Evolutionary conservation across 805 yeast genomes (phyloP).

Genomic region (Jamesozyma spencerorum): DNA sequence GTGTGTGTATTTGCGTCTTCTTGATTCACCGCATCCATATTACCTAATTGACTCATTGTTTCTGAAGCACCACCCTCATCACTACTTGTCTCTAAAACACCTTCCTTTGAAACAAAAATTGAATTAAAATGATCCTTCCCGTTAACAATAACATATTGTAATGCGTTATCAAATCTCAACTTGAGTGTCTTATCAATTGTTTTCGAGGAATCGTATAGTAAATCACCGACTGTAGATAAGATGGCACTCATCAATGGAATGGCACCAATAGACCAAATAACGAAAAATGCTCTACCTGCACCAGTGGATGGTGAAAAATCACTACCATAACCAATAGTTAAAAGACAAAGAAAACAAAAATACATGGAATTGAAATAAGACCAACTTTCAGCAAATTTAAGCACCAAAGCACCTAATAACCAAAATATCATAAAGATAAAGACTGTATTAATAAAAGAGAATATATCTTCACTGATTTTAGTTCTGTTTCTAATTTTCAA

Average conservation of each 20-base stretch:
- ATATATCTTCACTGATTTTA: constrained; percentile 30
- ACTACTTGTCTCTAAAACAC: neutral
- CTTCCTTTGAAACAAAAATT: neutral
- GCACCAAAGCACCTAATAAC: constrained; percentile 64
- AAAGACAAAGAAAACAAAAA: constrained; percentile 63
- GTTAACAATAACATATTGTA: constrained; percentile 8
- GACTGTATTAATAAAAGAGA: constrained; percentile 35
- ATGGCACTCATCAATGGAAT: constrained; percentile 82
- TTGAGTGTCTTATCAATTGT: constrained; percentile 15
- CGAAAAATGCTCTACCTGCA: constrained; percentile 65
- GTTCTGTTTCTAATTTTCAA: constrained; percentile 40
- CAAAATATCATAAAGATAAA: constrained; percentile 47
- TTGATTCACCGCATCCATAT: neutral
- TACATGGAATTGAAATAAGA: constrained; percentile 61
- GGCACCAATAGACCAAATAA: constrained; percentile 73
- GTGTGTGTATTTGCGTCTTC: neutral
- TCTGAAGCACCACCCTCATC: neutral
- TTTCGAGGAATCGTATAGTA: constrained; percentile 18
- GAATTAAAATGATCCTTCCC: constrained; percentile 1
- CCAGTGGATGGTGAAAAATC: constrained; percentile 53
- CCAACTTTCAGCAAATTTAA: constrained; percentile 60
- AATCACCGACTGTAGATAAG: constrained; percentile 62
- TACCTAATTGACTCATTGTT: neutral
- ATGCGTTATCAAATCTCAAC: constrained; percentile 8
- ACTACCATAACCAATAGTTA: constrained; percentile 88